phyloP scores from a whole-genome alignment of 345 rosid species.

The Aegle marmelos region DNA sequence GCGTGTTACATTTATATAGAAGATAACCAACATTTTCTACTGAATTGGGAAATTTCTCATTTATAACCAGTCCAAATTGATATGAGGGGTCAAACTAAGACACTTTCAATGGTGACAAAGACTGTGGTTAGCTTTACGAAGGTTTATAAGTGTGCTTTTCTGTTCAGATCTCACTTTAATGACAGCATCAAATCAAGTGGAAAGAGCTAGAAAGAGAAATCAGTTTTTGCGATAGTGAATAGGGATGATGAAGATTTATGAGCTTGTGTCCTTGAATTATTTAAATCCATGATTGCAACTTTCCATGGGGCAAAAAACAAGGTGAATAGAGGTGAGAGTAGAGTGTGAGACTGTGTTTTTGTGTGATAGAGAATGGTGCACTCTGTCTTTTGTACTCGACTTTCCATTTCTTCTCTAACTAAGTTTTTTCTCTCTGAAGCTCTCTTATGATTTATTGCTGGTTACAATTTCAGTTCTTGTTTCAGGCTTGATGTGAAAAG shows the following conservation, averaged over 20 bases:
- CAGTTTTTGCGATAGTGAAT: not conserved
- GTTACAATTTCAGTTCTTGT: not conserved
- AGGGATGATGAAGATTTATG: not conserved
- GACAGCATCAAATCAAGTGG: not conserved
- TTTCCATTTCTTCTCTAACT: not conserved
- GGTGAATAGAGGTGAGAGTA: not conserved
- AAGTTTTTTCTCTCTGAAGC: not conserved
- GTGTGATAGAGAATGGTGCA: not conserved
- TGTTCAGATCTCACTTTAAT: not conserved
- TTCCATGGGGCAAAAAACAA: not conserved
- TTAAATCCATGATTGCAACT: not conserved
- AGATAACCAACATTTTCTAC: not conserved
- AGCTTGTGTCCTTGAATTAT: not conserved
- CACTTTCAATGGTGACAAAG: not conserved
- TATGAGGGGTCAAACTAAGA: not conserved
- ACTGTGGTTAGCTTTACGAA: not conserved
- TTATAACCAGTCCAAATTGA: not conserved
- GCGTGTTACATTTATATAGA: not conserved
- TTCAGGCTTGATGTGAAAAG: not conserved
- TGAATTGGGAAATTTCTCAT: not conserved
- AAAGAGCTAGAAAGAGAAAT: not conserved
- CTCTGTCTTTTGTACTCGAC: not conserved
- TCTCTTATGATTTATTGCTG: not conserved
- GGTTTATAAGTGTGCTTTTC: not conserved
- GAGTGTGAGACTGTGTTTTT: not conserved